Base-by-base conservation (phyloP, 1,139 yeast genomes). In the Kodamaea alishanica region DNA sequence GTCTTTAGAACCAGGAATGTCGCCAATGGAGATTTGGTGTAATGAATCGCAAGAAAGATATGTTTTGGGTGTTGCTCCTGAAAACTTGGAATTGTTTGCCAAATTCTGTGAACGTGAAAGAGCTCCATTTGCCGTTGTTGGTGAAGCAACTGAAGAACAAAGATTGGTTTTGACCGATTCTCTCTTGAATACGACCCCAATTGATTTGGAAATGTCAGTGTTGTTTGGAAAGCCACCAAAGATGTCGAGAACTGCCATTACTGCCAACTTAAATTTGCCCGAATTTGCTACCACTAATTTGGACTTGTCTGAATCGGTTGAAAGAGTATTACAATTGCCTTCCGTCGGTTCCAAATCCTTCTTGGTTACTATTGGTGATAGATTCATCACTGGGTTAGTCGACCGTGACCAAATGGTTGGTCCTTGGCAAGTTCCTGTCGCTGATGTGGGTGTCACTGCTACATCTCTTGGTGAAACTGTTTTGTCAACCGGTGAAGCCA, bases 11-110 rank as follows among this genome's bases (percentile, higher is more conserved):
- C 96, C 96, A 35, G 96, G 97, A 42, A 89, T 94, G 97, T 90
- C 97, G 7, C 97, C 99, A 39, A 87, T 92, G 96, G 98, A 94
- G 69, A 89, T 94, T 51, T 94, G 99, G 99, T 94, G 99, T 77
- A 90, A 95, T 56, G 99, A 94, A 67, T 94, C 98, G 5, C 99
- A 94, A 68, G 99, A 94, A 65, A 81, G 99, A 63, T 94, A 90
- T 57, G 98, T 94, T 24, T 65, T 94, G 56, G 98, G 96, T 48
- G 95, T 92, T 46, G 77, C 90, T 8, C 89, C 88, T 40, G 82
- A 81, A 46, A 86, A 89, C 58, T 67, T 92, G 48, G 79, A 77
- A 4, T 55, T 71, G 22, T 94, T 94, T 64, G 77, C 79, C 54
- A 75, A 74, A 35, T 83, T 94, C 41, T 94, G 98, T 73, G 79